phyloP scores from a whole-genome alignment of 2,329 filamentous ascomycete genomes.

The Pyrenophora seminiperda region DNA sequence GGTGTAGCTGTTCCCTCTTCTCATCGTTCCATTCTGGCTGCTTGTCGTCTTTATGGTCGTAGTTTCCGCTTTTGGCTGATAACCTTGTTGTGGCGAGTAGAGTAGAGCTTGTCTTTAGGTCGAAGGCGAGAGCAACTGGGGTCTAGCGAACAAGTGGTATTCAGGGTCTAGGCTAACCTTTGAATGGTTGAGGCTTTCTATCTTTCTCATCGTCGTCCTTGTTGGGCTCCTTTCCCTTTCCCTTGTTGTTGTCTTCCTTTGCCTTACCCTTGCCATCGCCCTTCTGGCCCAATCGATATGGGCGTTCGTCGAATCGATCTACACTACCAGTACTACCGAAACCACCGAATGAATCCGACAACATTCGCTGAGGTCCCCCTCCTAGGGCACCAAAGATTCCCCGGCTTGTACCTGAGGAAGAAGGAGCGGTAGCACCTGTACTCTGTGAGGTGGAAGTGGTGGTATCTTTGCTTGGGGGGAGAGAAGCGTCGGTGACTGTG shows the following conservation, averaged over 20 bases:
- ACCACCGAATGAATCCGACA: slow-evolving; percentile 20
- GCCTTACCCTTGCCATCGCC: neutral
- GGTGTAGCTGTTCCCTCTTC: no score
- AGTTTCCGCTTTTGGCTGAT: no score
- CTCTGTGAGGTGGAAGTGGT: no score
- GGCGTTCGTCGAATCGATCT: slow-evolving; percentile 13
- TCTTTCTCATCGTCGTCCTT: neutral
- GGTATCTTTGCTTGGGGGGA: no score
- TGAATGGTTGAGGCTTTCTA: slow-evolving; percentile 1
- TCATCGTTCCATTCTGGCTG: no score
- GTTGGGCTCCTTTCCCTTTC: neutral
- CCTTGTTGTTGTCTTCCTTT: neutral
- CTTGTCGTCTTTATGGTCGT: no score
- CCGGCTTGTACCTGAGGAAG: neutral
- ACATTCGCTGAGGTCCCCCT: neutral
- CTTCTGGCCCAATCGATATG: slow-evolving; percentile 6
- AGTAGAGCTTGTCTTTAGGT: no score
- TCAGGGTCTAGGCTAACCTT: neutral
- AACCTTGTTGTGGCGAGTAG: no score
- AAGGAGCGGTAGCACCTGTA: neutral
- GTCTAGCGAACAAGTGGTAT: no score
- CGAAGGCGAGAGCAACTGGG: no score
- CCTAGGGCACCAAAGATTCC: neutral
- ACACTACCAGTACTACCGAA: slow-evolving; percentile 9
- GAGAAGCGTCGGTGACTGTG: no score